A percentile compares a stretch with the other conserved stretches of the same genome.
Evolutionary conservation across 2,329 filamentous ascomycete species (phyloP).

Genomic region (Metarhizium guizhouense): DNA sequence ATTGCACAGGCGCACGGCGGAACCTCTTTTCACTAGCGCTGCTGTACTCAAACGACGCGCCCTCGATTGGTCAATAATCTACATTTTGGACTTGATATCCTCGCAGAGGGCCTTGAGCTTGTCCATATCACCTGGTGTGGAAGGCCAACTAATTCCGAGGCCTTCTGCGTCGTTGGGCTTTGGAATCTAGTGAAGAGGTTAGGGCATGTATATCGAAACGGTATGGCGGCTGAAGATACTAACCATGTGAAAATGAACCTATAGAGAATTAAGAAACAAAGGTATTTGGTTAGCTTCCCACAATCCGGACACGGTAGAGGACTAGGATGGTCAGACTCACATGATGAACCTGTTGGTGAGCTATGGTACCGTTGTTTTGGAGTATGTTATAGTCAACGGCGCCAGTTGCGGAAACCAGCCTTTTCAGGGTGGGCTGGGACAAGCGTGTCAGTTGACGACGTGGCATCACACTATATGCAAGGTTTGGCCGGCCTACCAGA

Average conservation of each 20-base stretch:
- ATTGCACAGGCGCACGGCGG: background rate
- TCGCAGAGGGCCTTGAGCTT: slow-evolving; percentile 70
- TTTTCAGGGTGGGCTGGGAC: slow-evolving; percentile 54
- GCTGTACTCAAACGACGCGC: background rate
- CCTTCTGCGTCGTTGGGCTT: slow-evolving; percentile 83
- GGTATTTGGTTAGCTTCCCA: slow-evolving; percentile 3
- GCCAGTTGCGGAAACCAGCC: slow-evolving; percentile 68
- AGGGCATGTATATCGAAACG: background rate
- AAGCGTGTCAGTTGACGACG: background rate
- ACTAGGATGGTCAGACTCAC: slow-evolving; percentile 39
- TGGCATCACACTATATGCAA: background rate
- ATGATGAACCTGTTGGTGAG: slow-evolving; percentile 89
- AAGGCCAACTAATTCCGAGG: slow-evolving; percentile 71
- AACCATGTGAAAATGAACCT: slow-evolving; percentile 94
- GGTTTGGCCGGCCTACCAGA: slow-evolving; percentile 47
- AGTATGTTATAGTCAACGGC: slow-evolving; percentile 83
- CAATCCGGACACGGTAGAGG: background rate
- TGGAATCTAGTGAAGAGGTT: slow-evolving; percentile 57
- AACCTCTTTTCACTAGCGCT: background rate
- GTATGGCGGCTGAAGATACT: slow-evolving; percentile 11
- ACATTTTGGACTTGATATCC: slow-evolving; percentile 88
- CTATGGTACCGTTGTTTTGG: slow-evolving; percentile 89
- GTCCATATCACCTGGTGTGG: slow-evolving; percentile 68
- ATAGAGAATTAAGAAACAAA: background rate
- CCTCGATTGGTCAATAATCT: slow-evolving; percentile 14